Percentiles rank a stretch among this genome's conserved stretches.
Conservation (phyloP, 805 yeast species). For the Ogataea pini region DNA sequence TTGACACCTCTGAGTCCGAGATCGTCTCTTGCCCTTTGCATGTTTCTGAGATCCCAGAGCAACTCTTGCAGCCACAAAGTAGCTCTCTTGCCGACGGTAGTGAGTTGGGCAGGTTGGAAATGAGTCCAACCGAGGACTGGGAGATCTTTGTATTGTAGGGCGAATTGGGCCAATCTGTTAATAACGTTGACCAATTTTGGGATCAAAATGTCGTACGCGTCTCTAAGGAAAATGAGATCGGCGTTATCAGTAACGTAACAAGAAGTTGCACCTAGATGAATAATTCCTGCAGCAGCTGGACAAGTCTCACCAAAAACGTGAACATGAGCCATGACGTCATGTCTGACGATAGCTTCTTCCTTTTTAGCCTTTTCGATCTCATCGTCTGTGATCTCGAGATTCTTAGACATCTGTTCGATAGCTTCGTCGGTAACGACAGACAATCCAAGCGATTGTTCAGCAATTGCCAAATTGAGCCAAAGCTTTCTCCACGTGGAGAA, state of each 20-base stretch:
- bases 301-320: constrained; percentile 91
- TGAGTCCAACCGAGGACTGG: constrained; percentile 99
- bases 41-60: constrained; percentile 95
- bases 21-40: constrained; percentile 94
- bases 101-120: constrained; percentile 98
- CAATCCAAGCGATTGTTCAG: constrained; percentile 90
- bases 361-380: constrained; percentile 86
- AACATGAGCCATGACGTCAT: constrained; percentile 99
- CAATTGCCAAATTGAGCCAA: constrained; percentile 93
- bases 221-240: constrained; percentile 92
- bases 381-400: constrained; percentile 84
- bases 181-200: constrained; percentile 96
- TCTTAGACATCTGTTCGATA: constrained; percentile 75
- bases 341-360: constrained; percentile 97
- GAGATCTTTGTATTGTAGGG: constrained; percentile 87
- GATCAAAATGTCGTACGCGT: constrained; percentile 89
- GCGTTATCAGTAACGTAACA: constrained; percentile 98
- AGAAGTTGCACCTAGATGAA: constrained; percentile 97
- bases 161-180: constrained; percentile 84
- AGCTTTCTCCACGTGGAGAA: constrained; percentile 98
- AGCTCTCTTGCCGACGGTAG: constrained; percentile 98
- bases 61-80: constrained; percentile 97
- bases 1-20: constrained; percentile 96
- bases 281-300: constrained; percentile 97
- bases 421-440: constrained; percentile 87